Base-by-base conservation (phyloP, 1,139 yeast species). In the Saccharomyces hybrid region DNA sequence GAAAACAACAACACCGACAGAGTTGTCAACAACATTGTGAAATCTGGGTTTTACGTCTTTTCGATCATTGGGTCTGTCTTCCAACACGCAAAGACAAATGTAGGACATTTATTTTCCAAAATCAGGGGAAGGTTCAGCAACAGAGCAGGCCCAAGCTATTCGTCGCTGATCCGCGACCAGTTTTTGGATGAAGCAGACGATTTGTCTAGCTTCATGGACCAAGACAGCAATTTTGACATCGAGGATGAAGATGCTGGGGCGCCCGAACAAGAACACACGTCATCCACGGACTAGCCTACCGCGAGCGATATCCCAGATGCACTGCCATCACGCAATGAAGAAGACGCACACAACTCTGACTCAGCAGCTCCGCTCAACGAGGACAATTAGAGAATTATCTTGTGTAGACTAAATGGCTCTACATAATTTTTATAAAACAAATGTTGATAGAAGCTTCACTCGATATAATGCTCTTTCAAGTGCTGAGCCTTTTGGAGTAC, bases 1-100 rank as follows among this genome's bases (percentile, higher is more conserved):
- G 93, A 86, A 68, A 81, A 86, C 57, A 82, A 83, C 59, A 65
- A 67, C n/a, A 76, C 83, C 16, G 93, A 86, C 67, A 79, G 74
- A 51, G 78, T 79, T 14, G 86, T 86, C 2, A 86, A 86, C 61
- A 62, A 67, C 13, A 76, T 85, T 38, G 86, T 86, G 2, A 78
- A 75, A 63, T 80, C 82, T 11, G 87, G 88, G 1, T 80, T 86
- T 16, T 67, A 77, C 26, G 67, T 65, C 8, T 66, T 73, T 55
- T 76, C 82, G 28, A 77, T 61, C 2, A 23, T 62, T 1, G 42
- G 54, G 23, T 52, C 65, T 0, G 60, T 57, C 1, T 50, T 54
- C 31, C 66, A 61, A 50, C 50, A 59, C 9, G n/a, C 56, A 3
- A 61, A 60, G 46, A 57, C 64, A n/a, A 49, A 59, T 8, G 11